Percentiles rank a stretch among this genome's conserved stretches.
These are phyloP conservation scores for Camellia lanceoleosa DNA, from an alignment of 148 eudicot genomes.

Conservation along the genomic window DNA sequence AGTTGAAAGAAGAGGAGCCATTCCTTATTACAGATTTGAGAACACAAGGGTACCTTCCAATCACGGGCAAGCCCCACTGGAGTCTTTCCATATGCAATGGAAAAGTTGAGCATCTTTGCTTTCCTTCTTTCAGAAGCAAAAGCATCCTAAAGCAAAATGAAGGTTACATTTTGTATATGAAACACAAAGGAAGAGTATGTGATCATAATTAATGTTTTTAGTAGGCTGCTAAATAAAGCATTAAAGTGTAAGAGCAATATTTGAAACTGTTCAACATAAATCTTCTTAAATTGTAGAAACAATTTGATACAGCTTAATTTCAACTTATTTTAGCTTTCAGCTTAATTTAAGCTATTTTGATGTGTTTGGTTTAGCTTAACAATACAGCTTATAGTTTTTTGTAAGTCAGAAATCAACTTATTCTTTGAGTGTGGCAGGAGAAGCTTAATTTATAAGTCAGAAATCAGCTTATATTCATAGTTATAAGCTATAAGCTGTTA, in stretches of 20 bases:
- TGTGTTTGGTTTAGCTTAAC: too few species aligned
- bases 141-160: constrained; percentile 58
- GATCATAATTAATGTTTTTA: background rate
- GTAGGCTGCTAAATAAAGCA: background rate
- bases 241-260: background rate
- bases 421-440: too few species aligned
- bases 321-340: too few species aligned
- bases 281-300: background rate
- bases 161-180: background rate
- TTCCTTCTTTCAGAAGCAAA: constrained; percentile 97
- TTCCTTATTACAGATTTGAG: background rate
- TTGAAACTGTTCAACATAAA: background rate
- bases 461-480: too few species aligned
- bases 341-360: too few species aligned
- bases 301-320: too few species aligned
- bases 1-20: constrained; percentile 1
- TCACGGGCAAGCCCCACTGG: constrained; percentile 88
- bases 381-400: too few species aligned
- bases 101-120: constrained; percentile 99
- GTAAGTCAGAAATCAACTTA: too few species aligned
- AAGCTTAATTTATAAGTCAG: too few species aligned
- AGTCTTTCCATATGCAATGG: constrained; percentile 97
- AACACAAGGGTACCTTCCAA: constrained; percentile 68
- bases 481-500: too few species aligned
- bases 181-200: background rate